Base-by-base conservation (phyloP, 2,329 filamentous ascomycete genomes). In the Ascochyta clinopodiicola region DNA sequence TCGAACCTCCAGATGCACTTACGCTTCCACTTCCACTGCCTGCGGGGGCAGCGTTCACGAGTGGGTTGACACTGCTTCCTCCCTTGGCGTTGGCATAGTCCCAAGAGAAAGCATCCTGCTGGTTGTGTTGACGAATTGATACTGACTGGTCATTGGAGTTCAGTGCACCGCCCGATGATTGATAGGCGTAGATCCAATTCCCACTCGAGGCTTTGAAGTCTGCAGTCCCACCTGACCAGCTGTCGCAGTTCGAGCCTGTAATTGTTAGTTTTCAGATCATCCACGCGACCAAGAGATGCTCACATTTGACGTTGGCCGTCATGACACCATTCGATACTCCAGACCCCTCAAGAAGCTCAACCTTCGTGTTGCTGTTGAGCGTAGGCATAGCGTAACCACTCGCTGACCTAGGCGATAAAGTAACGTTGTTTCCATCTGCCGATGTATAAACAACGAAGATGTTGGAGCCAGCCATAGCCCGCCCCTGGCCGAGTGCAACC, bases 371-470 rank as follows among this genome's bases (percentile, higher is more conserved):
- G 3, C 70, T 69, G 57, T 81, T 78, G 49, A 77, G 68, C 15
- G 66, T 57, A 2, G 84, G 84, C 58, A 75, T 60, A 3, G 48
- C 57, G 29, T 84, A 67, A 6, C 81, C 82, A 12, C 63, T 74
- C 8, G 79, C 79, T 6, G 76, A 61, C 36, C 84, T 75, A 9
- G 84, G 81, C 3, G 84, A 86, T 8, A 87, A 61, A 0, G 85
- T 87, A 13, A 87, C 81, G 59, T 85, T 86, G 38, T 72, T 78
- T 24, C 82, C 80, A 34, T 72, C 72, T 35, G 78, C 73, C 24
- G 80, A 78, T n/a, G 81, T 78, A 62, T 87, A 87, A 6, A 86
- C 75, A 38, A 86, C 73, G 65, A 87, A 86, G 42, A 87, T 86
- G 67, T 85, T 85, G 6, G 84, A 70, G 21, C 79, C 80, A 15